Evolutionary conservation across 2,329 filamentous ascomycete genomes (phyloP), one percentile per base, ranked within the genome.

Genomic region (Fusarium longipes): DNA sequence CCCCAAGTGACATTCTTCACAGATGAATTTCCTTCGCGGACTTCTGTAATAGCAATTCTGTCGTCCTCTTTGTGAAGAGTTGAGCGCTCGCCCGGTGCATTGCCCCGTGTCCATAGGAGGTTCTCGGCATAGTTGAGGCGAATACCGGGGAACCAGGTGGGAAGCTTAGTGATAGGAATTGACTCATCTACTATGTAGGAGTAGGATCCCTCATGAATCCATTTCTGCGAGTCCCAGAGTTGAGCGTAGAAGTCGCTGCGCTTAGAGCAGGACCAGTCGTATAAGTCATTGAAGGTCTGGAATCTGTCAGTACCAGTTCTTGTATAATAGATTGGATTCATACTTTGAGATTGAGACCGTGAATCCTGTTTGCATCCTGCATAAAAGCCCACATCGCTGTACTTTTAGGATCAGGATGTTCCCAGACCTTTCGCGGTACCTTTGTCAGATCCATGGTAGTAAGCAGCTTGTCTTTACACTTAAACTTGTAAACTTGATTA

Each of bases 111-210:
- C 80, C 87, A 94, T 25, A 97, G 86, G 25, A 93, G 78, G 74
- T 96, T 96, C 79, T 96, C 92, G 7, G 92, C 90, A 74, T 89
- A 95, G 73, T 93, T 96, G 70, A 96, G 77, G 7, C 82, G 79
- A 2, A 93, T 83, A 29, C 93, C 93, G 2, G 87, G 80, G 76
- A 96, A 96, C 93, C 93, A 96, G 38, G 82, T 79, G 0, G 93
- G 93, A 7, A 95, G 83, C 17, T 82, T 81, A 62, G 93, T 89
- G 76, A 96, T 92, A 3, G 89, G 87, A 2, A 85, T 82, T 1
- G 81, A 82, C 71, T 92, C 89, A 73, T 96, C 91, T 5, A 96
- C 89, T 2, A 91, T 87, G 11, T 74, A 77, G 0, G 77, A 78
- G 73, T 86, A 88, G 6, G 76, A 78, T 29, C 91, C 91, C 33